Base-by-base conservation (phyloP, 257 asterid species). In the Fraxinus anomala region DNA sequence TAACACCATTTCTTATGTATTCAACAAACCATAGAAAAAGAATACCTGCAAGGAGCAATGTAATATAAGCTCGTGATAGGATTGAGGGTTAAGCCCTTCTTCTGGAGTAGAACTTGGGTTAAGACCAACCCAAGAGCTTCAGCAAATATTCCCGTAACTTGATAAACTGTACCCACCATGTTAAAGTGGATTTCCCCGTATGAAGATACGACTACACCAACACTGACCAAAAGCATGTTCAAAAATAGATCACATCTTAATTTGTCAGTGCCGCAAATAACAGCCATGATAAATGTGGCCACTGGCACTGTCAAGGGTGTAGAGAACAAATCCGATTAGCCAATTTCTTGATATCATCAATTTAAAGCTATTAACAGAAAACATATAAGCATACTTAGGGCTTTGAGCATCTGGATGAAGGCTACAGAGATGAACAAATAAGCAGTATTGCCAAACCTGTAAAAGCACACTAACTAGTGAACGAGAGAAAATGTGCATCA, bases 341-440 rank as follows among this genome's bases (percentile, higher is more conserved):
- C 65, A 39, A 75, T 19, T 74, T 66, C 74, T 47, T 51, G 51
- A 26, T 69, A 28, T 71, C 49, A 81, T 65, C 63, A 42, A 79
- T 51, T 63, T 56, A 67, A 76, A 40, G 63, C 69, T 30, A 73
- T 36, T 71, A 68, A 14, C 33, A 74, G 73, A 68, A 79, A 71
- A 72, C 54, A 71, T 42, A 76, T 36, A 14, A 65, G 75, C 97
- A 74, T 95, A 95, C 99, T 95, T 77, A 95, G 86, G 82, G 99
- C 97, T 91, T 95, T 95, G 79, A 95, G 99, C 99, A 95, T 93
- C 91, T 95, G 99, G 87, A 95, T 95, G 96, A 95, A 95, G 76
- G 99, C 99, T 71, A 95, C 99, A 23, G 99, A 95, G 70, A 95
- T 95, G 91, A 89, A 90, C 84, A 95, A 85, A 86, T 91, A 95